These are phyloP conservation scores for Gypsophila paniculata DNA, from an alignment of 179 eudicot species.

Conservation along the genomic window DNA sequence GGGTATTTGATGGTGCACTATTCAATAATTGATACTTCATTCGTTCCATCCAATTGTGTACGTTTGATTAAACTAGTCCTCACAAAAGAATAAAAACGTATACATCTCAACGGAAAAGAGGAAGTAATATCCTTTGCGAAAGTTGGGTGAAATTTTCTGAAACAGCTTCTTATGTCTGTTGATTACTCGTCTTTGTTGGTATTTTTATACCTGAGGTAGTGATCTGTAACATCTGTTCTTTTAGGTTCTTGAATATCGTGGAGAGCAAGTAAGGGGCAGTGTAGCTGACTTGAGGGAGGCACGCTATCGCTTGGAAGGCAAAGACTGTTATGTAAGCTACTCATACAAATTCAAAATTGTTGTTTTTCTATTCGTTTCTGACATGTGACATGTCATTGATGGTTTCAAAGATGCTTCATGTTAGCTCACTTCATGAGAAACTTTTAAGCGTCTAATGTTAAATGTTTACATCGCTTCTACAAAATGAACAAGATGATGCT, in stretches of 20 bases:
- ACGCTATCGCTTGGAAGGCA: slow-evolving; percentile 71
- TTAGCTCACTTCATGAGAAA: too few species aligned
- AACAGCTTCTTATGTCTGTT: neutral
- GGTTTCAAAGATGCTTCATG: neutral
- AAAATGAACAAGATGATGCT: neutral
- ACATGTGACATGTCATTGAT: neutral
- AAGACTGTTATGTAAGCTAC: slow-evolving; percentile 89
- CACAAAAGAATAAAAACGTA: too few species aligned
- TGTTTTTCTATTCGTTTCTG: neutral
- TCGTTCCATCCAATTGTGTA: too few species aligned
- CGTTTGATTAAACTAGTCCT: too few species aligned
- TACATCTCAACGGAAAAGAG: too few species aligned
- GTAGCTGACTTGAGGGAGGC: slow-evolving; percentile 95
- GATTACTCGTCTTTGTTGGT: neutral
- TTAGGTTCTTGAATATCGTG: slow-evolving; percentile 98
- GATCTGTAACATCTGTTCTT: slow-evolving; percentile 13
- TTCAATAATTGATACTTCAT: too few species aligned
- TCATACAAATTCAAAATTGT: neutral
- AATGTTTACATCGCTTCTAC: neutral
- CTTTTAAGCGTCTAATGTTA: neutral
- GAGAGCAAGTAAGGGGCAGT: slow-evolving; percentile 97
- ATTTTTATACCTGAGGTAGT: neutral
- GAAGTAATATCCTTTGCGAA: slow-evolving; percentile 1
- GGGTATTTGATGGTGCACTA: too few species aligned
- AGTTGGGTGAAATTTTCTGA: neutral